Evolutionary conservation across 1,139 yeast genomes (phyloP).

Genomic region (Meyerozyma elateridarum): DNA sequence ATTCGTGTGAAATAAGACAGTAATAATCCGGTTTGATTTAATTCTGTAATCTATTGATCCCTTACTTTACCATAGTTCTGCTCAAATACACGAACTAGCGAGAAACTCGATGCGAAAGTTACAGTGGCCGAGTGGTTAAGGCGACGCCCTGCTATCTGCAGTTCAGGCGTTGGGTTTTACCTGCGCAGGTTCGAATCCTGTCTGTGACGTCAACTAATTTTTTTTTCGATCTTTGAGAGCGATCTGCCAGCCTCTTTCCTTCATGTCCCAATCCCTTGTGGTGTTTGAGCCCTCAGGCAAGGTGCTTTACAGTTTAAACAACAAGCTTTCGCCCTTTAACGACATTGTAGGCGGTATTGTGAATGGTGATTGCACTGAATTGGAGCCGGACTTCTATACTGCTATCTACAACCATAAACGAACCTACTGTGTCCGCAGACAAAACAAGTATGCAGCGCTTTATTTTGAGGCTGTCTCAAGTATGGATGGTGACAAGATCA

Average conservation of each 20-base stretch:
- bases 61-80: too few relatives aligned
- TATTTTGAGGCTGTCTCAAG: constrained; percentile 40
- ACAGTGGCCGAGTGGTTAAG: constrained; percentile 34
- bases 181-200: constrained; percentile 7
- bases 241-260: not conserved
- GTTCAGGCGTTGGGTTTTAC: constrained; percentile 16
- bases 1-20: too few relatives aligned
- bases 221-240: not conserved
- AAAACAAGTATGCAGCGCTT: constrained; percentile 31
- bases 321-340: constrained; percentile 37
- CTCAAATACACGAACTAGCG: too few relatives aligned
- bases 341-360: constrained; percentile 36
- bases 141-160: constrained; percentile 28
- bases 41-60: too few relatives aligned
- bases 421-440: constrained; percentile 30
- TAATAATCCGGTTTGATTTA: too few relatives aligned
- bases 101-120: constrained; percentile 14
- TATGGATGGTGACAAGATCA: constrained; percentile 37
- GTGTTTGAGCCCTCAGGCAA: constrained; percentile 36
- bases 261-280: constrained; percentile 27
- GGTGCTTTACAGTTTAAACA: constrained; percentile 35
- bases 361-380: constrained; percentile 30
- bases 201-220: constrained; percentile 4
- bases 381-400: constrained; percentile 34
- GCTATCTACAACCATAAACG: constrained; percentile 30